Evolutionary conservation across 73 alveolate genomes (phyloP).

Genomic region (Tetrahymena elliotti): DNA sequence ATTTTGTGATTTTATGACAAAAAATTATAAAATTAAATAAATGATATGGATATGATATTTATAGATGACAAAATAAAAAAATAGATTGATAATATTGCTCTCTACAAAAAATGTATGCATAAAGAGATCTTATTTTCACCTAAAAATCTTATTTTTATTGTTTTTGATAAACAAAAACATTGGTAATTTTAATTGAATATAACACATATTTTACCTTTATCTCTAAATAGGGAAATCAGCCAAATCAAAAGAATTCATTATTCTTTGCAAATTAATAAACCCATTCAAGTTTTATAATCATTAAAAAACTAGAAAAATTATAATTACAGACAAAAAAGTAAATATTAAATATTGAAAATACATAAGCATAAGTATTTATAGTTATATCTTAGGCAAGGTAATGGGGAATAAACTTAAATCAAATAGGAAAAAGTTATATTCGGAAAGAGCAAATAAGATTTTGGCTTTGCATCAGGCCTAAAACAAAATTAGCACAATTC

Average conservation of each 20-base stretch:
- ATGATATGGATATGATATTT: not conserved
- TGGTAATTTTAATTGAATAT: not conserved
- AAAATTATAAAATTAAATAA: no score
- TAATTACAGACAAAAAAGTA: not conserved
- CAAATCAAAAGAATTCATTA: not conserved
- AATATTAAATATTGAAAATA: not conserved
- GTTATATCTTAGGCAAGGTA: not conserved
- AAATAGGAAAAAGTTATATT: not conserved
- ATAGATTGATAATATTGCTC: not conserved
- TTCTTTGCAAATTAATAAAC: not conserved
- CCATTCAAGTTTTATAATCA: not conserved
- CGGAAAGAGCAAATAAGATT: not conserved
- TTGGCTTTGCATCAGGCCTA: not conserved
- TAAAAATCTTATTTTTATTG: not conserved
- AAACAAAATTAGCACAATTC: not conserved
- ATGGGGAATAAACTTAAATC: not conserved
- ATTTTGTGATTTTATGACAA: not conserved
- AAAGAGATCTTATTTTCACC: not conserved
- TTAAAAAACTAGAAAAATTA: not conserved
- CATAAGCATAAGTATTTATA: not conserved
- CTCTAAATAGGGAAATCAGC: not conserved
- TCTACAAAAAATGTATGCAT: not conserved
- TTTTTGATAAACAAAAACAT: no score
- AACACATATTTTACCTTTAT: not conserved
- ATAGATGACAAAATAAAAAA: not conserved